Evolutionary conservation across 2,329 filamentous ascomycete genomes (phyloP).

Genomic region (Chaetomium strumarium): DNA sequence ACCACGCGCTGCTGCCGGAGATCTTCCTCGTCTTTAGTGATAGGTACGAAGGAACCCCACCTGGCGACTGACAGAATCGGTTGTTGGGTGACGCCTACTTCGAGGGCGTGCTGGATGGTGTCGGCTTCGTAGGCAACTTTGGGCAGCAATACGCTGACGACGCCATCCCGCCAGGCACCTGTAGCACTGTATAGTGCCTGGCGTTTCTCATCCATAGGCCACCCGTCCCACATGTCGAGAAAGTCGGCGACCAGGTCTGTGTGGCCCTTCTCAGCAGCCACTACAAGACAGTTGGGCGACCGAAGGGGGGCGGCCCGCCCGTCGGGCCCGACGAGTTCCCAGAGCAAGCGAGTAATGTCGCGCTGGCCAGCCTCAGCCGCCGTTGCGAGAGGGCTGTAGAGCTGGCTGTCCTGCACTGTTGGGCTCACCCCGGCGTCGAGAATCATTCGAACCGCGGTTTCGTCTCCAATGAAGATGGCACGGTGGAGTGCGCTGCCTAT

Average conservation of each 20-base stretch:
- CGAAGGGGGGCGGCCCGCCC: background rate
- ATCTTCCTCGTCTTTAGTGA: background rate
- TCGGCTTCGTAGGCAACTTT: slow-evolving; percentile 4
- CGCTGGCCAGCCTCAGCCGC: background rate
- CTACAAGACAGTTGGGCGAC: background rate
- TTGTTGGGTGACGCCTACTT: background rate
- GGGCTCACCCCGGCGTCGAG: slow-evolving; percentile 5
- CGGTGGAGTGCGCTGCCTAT: background rate
- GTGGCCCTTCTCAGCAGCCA: slow-evolving; percentile 9
- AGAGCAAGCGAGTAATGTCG: slow-evolving; percentile 4
- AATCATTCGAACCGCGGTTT: slow-evolving; percentile 2
- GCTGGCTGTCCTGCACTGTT: too few relatives aligned
- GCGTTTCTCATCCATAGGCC: slow-evolving; percentile 1
- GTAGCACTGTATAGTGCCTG: slow-evolving; percentile 5
- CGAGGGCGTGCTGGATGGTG: slow-evolving; percentile 9
- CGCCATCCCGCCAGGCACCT: background rate
- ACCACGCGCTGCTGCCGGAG: slow-evolving; percentile 14
- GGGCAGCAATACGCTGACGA: background rate
- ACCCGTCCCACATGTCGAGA: slow-evolving; percentile 13
- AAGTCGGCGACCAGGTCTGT: slow-evolving; percentile 10
- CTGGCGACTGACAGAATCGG: background rate
- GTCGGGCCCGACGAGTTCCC: slow-evolving; percentile 4
- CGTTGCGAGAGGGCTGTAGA: background rate
- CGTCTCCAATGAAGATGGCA: slow-evolving; percentile 3
- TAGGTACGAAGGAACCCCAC: background rate